phyloP scores from a whole-genome alignment of 176 grass and related monocot species.

The Otatea glauca region DNA sequence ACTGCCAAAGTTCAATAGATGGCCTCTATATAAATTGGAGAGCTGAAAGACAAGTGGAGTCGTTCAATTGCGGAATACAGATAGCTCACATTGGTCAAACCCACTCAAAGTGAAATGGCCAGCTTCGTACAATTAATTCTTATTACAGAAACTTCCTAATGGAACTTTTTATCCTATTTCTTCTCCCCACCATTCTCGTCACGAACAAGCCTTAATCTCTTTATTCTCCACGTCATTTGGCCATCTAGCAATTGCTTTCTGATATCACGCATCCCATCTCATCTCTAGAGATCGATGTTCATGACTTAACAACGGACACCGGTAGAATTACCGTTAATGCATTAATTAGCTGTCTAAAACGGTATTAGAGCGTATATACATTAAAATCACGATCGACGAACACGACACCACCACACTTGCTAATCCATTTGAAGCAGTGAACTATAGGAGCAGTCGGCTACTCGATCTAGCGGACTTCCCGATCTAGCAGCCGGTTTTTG shows the following conservation, averaged over 20 bases:
- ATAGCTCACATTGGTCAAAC: constrained; percentile 30
- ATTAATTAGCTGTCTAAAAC: not conserved
- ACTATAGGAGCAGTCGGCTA: not conserved
- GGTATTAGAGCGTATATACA: not conserved
- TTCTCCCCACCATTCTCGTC: not conserved
- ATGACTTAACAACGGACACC: not conserved
- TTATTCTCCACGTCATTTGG: not conserved
- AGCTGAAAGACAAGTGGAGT: not conserved
- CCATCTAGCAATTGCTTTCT: not conserved
- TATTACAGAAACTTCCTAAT: not conserved
- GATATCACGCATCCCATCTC: not conserved
- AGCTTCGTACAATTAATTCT: not conserved
- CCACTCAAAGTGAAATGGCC: not conserved
- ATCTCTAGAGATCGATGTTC: not conserved
- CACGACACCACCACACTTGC: not conserved
- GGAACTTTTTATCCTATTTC: not conserved
- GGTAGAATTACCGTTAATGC: not conserved
- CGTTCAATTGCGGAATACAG: not conserved
- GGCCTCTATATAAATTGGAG: not conserved
- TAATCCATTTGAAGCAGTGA: not conserved
- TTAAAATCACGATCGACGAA: not conserved
- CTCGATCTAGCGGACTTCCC: not conserved
- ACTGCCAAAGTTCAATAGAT: not conserved
- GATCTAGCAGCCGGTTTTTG: not conserved
- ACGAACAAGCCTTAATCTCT: not conserved